These are phyloP conservation scores for Elsinoe ampelina DNA, from an alignment of 2,329 filamentous ascomycete genomes.

Conservation along the genomic window DNA sequence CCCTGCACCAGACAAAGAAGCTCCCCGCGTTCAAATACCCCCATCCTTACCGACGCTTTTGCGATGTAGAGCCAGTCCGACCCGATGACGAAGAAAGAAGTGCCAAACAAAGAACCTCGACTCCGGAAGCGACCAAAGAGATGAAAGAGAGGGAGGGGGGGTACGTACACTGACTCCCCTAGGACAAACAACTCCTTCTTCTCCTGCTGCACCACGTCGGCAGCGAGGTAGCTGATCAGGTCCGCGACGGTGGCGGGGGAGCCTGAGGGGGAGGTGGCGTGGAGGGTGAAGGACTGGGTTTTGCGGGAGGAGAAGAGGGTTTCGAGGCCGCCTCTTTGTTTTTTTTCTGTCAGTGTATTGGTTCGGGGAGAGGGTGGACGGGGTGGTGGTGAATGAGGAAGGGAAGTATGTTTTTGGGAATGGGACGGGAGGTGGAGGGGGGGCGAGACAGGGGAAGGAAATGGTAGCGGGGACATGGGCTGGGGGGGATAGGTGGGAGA, in stretches of 20 bases:
- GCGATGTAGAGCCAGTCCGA: too few relatives aligned
- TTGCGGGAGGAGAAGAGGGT: slow-evolving; percentile 82
- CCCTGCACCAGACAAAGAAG: too few relatives aligned
- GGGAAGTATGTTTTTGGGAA: slow-evolving; percentile 14
- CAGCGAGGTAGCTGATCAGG: slow-evolving; percentile 70
- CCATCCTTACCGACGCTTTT: too few relatives aligned
- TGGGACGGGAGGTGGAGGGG: too few relatives aligned
- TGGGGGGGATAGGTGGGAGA: too few relatives aligned
- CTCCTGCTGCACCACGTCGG: slow-evolving; percentile 73
- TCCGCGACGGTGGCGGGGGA: slow-evolving; percentile 59
- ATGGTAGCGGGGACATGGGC: too few relatives aligned
- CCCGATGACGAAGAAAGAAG: too few relatives aligned
- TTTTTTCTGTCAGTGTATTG: neutral
- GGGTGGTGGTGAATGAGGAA: slow-evolving; percentile 27
- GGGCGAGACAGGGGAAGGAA: too few relatives aligned
- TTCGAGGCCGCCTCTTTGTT: slow-evolving; percentile 69
- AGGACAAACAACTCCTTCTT: slow-evolving; percentile 84
- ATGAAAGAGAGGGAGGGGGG: neutral
- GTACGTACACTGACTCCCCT: slow-evolving; percentile 73
- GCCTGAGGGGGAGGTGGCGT: slow-evolving; percentile 51
- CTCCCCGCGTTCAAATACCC: too few relatives aligned
- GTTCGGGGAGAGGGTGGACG: neutral
- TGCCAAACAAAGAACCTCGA: too few relatives aligned
- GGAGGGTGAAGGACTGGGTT: slow-evolving; percentile 61
- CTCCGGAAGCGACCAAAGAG: too few relatives aligned